These are phyloP conservation scores for Cutaneotrichosporon cavernicola DNA, from an alignment of 1,284 basidiomycete genomes.

Conservation along the genomic window DNA sequence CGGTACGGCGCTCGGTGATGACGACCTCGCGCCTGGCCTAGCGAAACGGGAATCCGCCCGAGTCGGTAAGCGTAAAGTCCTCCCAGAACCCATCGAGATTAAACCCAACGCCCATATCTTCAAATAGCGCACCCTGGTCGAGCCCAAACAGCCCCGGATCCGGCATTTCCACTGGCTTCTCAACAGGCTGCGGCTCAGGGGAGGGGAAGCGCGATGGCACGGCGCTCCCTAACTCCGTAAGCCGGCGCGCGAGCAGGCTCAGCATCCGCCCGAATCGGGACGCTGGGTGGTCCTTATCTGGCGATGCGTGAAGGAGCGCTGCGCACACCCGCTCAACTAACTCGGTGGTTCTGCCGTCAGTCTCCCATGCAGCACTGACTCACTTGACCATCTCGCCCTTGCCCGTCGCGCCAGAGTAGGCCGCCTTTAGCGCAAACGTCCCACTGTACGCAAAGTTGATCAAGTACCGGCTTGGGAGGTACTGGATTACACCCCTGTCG, in stretches of 20 bases:
- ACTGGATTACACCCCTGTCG: conserved; percentile 44
- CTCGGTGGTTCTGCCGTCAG: conserved; percentile 39
- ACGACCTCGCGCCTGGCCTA: neutral
- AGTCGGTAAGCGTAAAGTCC: conserved; percentile 47
- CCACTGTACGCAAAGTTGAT: conserved; percentile 51
- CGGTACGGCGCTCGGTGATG: too few species aligned
- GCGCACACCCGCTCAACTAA: conserved; percentile 45
- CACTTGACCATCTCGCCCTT: conserved; percentile 39
- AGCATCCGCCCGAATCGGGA: conserved; percentile 50
- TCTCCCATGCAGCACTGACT: conserved; percentile 13
- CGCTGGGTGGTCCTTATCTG: conserved; percentile 50
- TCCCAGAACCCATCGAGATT: conserved; percentile 51
- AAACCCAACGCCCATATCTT: conserved; percentile 43
- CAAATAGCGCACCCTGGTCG: conserved; percentile 32
- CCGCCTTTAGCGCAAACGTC: conserved; percentile 48
- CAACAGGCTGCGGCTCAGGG: conserved; percentile 31
- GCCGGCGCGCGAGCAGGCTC: conserved; percentile 41
- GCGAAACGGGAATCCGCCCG: conserved; percentile 47
- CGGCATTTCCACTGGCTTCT: conserved; percentile 2
- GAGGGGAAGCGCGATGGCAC: conserved; percentile 47
- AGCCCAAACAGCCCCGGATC: conserved; percentile 20
- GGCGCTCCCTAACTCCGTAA: conserved; percentile 41
- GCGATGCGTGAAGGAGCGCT: conserved; percentile 37
- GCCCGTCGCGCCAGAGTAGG: conserved; percentile 43
- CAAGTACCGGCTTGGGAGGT: conserved; percentile 47